phyloP scores from a whole-genome alignment of 1,284 basidiomycete species.

The Coniferiporia sulphurascens region DNA sequence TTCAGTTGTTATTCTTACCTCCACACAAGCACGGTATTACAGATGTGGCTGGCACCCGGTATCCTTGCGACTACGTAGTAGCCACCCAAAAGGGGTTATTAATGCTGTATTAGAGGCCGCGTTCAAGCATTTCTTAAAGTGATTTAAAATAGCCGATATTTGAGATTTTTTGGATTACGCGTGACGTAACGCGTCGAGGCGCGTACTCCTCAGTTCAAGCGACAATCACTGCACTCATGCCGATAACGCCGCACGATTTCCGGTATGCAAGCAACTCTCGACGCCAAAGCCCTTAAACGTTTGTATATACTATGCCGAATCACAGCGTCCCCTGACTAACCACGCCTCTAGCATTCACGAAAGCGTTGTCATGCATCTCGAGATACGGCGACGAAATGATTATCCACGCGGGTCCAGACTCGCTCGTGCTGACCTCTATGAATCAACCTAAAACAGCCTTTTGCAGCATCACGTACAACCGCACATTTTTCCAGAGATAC shows the following conservation, averaged over 20 bases:
- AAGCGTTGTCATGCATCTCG: slow-evolving; percentile 66
- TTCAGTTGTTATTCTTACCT: too few relatives aligned
- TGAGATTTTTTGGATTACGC: too few relatives aligned
- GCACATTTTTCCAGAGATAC: slow-evolving; percentile 67
- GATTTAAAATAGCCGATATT: too few relatives aligned
- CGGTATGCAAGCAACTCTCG: slow-evolving; percentile 44
- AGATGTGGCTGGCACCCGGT: too few relatives aligned
- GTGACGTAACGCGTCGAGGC: slow-evolving; percentile 1
- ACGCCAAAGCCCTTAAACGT: slow-evolving; percentile 45
- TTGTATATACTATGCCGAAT: slow-evolving; percentile 21
- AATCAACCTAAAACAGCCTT: slow-evolving; percentile 78
- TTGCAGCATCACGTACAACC: slow-evolving; percentile 67
- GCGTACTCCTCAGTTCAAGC: too few relatives aligned
- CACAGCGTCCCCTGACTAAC: slow-evolving; percentile 19
- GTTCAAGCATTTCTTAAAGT: too few relatives aligned
- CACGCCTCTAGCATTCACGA: slow-evolving; percentile 54
- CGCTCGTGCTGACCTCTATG: slow-evolving; percentile 61
- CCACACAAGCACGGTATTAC: too few relatives aligned
- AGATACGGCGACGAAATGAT: slow-evolving; percentile 76
- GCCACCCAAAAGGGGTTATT: too few relatives aligned
- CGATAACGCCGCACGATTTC: not conserved
- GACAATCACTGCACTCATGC: too few relatives aligned
- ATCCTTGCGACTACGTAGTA: too few relatives aligned
- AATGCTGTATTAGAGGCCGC: too few relatives aligned
- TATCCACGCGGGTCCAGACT: slow-evolving; percentile 56